Percentiles rank a stretch among this genome's conserved stretches.
These are phyloP conservation scores for Tetrahymena borealis DNA, from an alignment of 73 alveolate genomes.

Conservation along the genomic window DNA sequence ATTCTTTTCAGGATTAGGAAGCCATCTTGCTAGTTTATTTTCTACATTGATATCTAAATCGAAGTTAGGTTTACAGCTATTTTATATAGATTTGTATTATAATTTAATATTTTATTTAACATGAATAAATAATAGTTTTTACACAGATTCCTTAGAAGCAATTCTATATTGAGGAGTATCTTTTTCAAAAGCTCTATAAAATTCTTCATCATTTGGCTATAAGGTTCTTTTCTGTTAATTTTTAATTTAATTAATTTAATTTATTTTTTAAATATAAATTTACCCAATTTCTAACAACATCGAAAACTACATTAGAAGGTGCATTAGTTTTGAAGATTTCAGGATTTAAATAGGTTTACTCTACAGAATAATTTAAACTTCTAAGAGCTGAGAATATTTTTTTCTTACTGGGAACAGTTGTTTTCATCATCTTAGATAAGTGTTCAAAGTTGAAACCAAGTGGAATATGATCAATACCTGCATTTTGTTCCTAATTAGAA, in stretches of 20 bases:
- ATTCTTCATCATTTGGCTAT: not conserved
- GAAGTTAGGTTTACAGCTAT: not conserved
- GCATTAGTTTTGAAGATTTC: constrained; percentile 84
- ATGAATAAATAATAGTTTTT: not conserved
- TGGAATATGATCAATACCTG: constrained; percentile 49
- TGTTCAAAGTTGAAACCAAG: constrained; percentile 60
- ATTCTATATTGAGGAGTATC: not conserved
- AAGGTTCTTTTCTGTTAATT: not conserved
- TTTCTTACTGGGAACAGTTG: constrained; percentile 59
- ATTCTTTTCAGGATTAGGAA: not conserved
- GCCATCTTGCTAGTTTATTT: not conserved
- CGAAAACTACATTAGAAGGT: constrained; percentile 74
- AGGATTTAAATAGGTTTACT: constrained; percentile 71
- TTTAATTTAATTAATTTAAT: too few species aligned
- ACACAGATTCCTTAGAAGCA: not conserved
- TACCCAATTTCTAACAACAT: constrained; percentile 68
- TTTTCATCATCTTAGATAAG: constrained; percentile 58
- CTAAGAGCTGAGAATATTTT: constrained; percentile 70
- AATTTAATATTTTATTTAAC: too few species aligned
- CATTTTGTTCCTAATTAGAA: not conserved
- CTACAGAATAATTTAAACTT: constrained; percentile 65
- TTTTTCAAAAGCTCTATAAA: not conserved
- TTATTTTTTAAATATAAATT: not conserved
- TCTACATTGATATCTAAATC: not conserved
- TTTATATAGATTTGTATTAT: too few species aligned